Evolutionary conservation across 306 rosid genomes (phyloP).

Genomic region (Vigna nakashimae): DNA sequence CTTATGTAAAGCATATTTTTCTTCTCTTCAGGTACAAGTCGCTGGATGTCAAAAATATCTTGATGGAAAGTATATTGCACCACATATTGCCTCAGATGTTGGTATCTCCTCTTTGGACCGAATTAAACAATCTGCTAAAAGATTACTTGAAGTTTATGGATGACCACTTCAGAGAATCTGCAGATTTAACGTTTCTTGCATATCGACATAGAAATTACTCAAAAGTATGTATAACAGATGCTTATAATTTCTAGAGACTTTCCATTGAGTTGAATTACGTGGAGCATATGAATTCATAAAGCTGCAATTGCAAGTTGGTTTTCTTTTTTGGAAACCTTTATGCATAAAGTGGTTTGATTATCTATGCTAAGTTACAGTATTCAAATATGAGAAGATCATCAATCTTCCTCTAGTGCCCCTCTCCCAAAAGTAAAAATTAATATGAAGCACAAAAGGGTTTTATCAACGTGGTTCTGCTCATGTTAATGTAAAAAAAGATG

Average conservation of each 20-base stretch:
- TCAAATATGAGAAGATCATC: slow-evolving; percentile 13
- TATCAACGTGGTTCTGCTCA: slow-evolving; percentile 13
- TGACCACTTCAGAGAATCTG: slow-evolving; percentile 96
- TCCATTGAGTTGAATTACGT: slow-evolving; percentile 32
- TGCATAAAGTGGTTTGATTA: slow-evolving; percentile 20
- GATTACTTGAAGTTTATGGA: slow-evolving; percentile 98
- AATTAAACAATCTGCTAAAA: slow-evolving; percentile 68
- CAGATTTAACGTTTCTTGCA: slow-evolving; percentile 92
- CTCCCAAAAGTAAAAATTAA: not conserved
- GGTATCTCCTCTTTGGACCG: slow-evolving; percentile 86
- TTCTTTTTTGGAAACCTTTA: slow-evolving; percentile 15
- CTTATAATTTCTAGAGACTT: slow-evolving; percentile 34
- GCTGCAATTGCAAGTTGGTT: slow-evolving; percentile 18
- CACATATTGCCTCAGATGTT: slow-evolving; percentile 91
- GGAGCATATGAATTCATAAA: slow-evolving; percentile 32
- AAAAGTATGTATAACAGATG: slow-evolving; percentile 61
- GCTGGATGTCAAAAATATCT: slow-evolving; percentile 88
- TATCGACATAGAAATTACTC: slow-evolving; percentile 96
- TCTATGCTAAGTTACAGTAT: slow-evolving; percentile 23
- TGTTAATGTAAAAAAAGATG: not conserved
- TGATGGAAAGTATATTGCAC: slow-evolving; percentile 91
- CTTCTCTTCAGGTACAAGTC: slow-evolving; percentile 77
- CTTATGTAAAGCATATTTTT: slow-evolving; percentile 35
- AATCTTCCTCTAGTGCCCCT: not conserved
- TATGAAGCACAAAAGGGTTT: not conserved